Conservation (phyloP, 495 filamentous ascomycete genomes). For the Podospora conica region DNA sequence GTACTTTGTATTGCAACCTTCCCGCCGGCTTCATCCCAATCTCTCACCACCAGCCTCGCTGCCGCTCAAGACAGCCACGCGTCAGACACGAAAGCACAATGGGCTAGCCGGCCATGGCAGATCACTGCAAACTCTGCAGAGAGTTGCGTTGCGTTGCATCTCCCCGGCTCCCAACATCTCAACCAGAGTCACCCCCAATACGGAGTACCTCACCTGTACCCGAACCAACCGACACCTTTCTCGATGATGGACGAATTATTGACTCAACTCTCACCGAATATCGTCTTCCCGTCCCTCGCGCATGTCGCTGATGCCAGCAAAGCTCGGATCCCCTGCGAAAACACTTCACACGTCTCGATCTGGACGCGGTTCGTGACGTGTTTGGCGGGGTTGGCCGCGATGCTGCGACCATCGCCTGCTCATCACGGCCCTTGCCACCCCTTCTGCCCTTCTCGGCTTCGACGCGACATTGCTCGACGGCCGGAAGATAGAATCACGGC, state of each 20-base stretch:
- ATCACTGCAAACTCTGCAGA: not conserved
- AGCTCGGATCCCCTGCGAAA: not conserved
- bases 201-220: not conserved
- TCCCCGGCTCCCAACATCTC: not conserved
- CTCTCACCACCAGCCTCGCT: not conserved
- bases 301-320: conserved; percentile 5
- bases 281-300: not conserved
- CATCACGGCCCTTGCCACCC: conserved; percentile 14
- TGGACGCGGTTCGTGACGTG: conserved; percentile 24
- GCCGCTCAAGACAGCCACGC: not conserved
- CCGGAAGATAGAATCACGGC: not conserved
- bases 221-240: not conserved
- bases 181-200: not conserved
- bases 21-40: not conserved
- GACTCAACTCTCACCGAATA: not conserved
- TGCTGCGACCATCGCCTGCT: conserved; percentile 21
- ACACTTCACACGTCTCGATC: conserved; percentile 6
- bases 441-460: conserved; percentile 9
- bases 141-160: not conserved
- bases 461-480: not conserved
- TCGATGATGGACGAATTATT: not conserved
- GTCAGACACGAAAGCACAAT: not conserved
- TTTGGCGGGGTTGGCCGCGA: conserved; percentile 25
- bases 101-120: not conserved
- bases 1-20: not conserved